Evolutionary conservation across 495 filamentous ascomycete species (phyloP).

Genomic region (Aspergillus sparsus): DNA sequence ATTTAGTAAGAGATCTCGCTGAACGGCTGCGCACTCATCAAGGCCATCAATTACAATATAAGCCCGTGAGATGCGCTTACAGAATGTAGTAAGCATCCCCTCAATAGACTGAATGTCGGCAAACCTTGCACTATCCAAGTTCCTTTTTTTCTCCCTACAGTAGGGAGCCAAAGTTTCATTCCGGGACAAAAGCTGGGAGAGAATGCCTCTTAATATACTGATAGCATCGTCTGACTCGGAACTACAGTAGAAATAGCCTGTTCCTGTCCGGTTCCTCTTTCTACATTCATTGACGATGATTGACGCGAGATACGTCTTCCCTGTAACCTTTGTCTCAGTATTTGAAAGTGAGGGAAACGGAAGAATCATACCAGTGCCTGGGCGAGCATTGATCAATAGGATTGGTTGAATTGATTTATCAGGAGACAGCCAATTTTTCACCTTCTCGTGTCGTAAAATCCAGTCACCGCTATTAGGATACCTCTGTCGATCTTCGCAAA

Average conservation of each 20-base stretch:
- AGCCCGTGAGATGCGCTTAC: conserved; percentile 4
- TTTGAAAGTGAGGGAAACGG: not conserved
- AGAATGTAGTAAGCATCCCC: conserved; percentile 11
- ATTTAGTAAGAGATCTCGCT: conserved; percentile 1
- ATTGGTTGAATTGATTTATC: conserved; percentile 5
- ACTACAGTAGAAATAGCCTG: conserved; percentile 17
- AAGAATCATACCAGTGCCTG: conserved; percentile 12
- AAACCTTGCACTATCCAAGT: not conserved
- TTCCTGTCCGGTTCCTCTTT: not conserved
- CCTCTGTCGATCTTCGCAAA: conserved; percentile 2
- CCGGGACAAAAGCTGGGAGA: conserved; percentile 6
- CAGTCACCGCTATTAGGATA: conserved; percentile 9
- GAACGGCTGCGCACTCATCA: conserved; percentile 8
- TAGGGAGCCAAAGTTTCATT: conserved; percentile 10
- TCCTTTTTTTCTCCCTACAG: conserved; percentile 9
- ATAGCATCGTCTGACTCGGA: conserved; percentile 5
- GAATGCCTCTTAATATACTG: conserved; percentile 8
- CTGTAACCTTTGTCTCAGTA: not conserved
- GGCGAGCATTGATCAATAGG: conserved; percentile 15
- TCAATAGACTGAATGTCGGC: not conserved
- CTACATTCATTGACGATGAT: conserved; percentile 9
- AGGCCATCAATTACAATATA: conserved; percentile 14
- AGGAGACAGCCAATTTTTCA: conserved; percentile 13
- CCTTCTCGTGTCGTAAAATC: conserved; percentile 8
- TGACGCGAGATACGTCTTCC: conserved; percentile 13